These are phyloP conservation scores for Neurospora sp. DNA, from an alignment of 2,329 filamentous ascomycete species.

Conservation along the genomic window DNA sequence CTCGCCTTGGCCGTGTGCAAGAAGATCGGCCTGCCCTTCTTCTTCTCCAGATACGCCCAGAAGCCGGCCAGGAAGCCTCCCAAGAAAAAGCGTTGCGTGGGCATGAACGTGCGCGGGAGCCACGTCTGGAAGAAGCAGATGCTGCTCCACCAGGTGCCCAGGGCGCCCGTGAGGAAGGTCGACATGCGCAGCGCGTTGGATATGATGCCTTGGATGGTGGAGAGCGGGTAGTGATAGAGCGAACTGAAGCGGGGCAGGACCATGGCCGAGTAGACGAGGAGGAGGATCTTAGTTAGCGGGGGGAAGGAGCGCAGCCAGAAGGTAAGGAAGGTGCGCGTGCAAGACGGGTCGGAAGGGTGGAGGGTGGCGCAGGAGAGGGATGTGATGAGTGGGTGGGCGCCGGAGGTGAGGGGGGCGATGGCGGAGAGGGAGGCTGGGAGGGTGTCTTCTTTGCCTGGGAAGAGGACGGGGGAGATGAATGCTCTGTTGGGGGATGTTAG, in stretches of 20 bases:
- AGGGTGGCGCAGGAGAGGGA: conserved; percentile 82
- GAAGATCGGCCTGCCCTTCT: conserved; percentile 58
- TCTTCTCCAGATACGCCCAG: conserved; percentile 70
- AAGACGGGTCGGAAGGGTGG: conserved; percentile 81
- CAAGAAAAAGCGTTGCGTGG: conserved; percentile 82
- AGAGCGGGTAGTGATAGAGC: conserved; percentile 60
- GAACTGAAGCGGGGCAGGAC: conserved; percentile 58
- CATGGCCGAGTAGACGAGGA: conserved; percentile 62
- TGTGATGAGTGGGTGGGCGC: conserved; percentile 78
- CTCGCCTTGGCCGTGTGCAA: conserved; percentile 70
- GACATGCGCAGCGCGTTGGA: conserved; percentile 64
- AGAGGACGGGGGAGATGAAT: conserved; percentile 78
- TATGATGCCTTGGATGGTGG: conserved; percentile 56
- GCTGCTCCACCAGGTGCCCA: conserved; percentile 79
- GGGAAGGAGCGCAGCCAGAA: conserved; percentile 84
- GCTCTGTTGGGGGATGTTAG: conserved; percentile 36
- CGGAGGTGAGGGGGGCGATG: conserved; percentile 69
- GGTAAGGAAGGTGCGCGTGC: conserved; percentile 74
- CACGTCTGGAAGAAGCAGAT: conserved; percentile 81
- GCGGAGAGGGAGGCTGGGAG: conserved; percentile 56
- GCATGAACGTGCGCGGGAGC: conserved; percentile 63
- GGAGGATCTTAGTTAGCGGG: conserved; percentile 65
- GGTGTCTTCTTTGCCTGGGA: conserved; percentile 57
- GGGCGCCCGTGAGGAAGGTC: conserved; percentile 69
- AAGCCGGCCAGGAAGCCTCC: conserved; percentile 77